A percentile compares a stretch with the other conserved stretches of the same genome.
phyloP scores from a whole-genome alignment of 1,284 basidiomycete species.

The Malassezia dermatis region DNA sequence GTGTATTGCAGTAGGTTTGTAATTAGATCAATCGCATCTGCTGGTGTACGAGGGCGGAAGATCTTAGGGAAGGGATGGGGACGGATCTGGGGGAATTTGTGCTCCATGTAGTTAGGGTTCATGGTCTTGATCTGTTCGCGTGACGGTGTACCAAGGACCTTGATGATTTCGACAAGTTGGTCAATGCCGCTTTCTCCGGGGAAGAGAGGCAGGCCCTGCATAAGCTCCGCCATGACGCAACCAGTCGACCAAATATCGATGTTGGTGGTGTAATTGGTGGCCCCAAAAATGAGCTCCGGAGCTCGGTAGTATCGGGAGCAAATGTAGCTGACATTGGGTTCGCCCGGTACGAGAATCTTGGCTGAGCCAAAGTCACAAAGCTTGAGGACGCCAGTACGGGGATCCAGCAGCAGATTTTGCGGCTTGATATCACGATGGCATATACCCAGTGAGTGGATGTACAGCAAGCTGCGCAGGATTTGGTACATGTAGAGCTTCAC shows the following conservation, averaged over 20 bases:
- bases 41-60: constrained; percentile 90
- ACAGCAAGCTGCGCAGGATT: constrained; percentile 87
- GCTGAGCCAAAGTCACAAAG: constrained; percentile 98
- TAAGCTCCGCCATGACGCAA: constrained; percentile 99
- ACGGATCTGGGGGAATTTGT: constrained; percentile 99
- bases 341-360: constrained; percentile 92
- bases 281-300: constrained; percentile 97
- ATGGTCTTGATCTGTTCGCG: constrained; percentile 99
- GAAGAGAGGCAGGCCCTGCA: constrained; percentile 97
- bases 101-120: constrained; percentile 99
- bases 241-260: constrained; percentile 99
- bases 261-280: constrained; percentile 99
- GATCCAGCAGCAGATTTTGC: constrained; percentile 93
- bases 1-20: constrained; percentile 93
- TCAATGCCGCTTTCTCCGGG: constrained; percentile 98
- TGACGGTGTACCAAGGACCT: constrained; percentile 94
- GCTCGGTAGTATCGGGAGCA: constrained; percentile 99
- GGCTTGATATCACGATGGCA: constrained; percentile 96
- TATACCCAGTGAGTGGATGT: constrained; percentile 88
- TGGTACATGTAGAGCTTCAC: constrained; percentile 98
- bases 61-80: constrained; percentile 63
- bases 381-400: constrained; percentile 88
- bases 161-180: constrained; percentile 99
- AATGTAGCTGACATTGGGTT: constrained; percentile 99
- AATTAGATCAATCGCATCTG: constrained; percentile 92